Evolutionary conservation across 2,329 filamentous ascomycete species (phyloP).

Genomic region (Didymellaceae sp.): DNA sequence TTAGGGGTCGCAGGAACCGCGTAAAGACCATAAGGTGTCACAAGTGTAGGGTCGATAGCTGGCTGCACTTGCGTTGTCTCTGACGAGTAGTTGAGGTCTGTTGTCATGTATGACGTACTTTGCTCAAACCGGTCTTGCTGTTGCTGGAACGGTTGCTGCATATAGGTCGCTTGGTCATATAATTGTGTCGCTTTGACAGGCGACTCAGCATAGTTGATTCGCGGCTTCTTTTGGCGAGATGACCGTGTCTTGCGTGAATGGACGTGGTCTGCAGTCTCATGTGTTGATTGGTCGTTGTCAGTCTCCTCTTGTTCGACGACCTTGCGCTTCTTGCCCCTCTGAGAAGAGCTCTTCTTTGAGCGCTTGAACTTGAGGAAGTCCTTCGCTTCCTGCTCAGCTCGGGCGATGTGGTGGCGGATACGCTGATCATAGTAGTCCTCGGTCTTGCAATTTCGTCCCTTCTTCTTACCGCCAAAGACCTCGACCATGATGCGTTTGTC

Average conservation of each 20-base stretch:
- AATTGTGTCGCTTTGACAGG: too few relatives aligned
- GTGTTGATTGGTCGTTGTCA: neutral
- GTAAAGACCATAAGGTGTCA: neutral
- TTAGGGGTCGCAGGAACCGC: slow-evolving; percentile 1
- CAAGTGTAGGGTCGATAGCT: neutral
- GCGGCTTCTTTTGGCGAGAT: slow-evolving; percentile 18
- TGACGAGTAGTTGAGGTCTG: neutral
- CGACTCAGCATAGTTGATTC: slow-evolving; percentile 21
- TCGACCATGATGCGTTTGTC: slow-evolving; percentile 26
- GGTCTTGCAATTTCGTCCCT: slow-evolving; percentile 1
- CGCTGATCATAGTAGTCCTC: slow-evolving; percentile 24
- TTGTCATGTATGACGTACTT: neutral
- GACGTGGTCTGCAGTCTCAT: slow-evolving; percentile 3
- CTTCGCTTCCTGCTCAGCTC: slow-evolving; percentile 6
- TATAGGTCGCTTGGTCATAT: too few relatives aligned
- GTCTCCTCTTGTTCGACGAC: slow-evolving; percentile 1
- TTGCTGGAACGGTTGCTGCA: neutral
- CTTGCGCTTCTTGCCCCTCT: slow-evolving; percentile 4
- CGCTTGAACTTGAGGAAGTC: neutral
- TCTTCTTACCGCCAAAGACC: slow-evolving; percentile 13
- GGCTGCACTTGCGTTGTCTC: neutral
- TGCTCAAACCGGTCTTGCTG: too few relatives aligned
- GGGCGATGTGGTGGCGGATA: neutral
- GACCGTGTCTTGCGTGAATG: neutral
- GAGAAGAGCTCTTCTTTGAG: neutral